These are phyloP conservation scores for Podospora conica DNA, from an alignment of 495 filamentous ascomycete species.

Conservation along the genomic window DNA sequence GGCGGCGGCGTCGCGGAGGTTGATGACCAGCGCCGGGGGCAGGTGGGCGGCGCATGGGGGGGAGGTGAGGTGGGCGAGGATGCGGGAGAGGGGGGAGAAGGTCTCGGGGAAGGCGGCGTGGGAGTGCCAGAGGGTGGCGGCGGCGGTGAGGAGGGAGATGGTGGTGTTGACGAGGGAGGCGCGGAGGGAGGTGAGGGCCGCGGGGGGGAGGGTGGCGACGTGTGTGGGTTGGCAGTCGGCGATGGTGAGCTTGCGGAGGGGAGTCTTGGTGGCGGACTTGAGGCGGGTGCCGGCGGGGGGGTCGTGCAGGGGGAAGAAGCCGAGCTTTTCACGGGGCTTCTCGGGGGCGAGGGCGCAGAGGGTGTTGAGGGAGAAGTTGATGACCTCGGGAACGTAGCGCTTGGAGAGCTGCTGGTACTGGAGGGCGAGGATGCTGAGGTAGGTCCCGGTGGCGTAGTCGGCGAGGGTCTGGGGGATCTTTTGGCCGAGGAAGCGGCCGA, in stretches of 20 bases:
- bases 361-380: constrained; percentile 73
- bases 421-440: constrained; percentile 65
- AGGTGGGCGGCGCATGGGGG: constrained; percentile 48
- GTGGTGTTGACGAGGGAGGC: constrained; percentile 52
- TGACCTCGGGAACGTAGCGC: constrained; percentile 80
- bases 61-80: constrained; percentile 49
- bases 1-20: constrained; percentile 34
- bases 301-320: constrained; percentile 58
- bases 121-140: constrained; percentile 57
- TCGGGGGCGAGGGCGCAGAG: constrained; percentile 60
- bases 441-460: constrained; percentile 70
- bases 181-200: constrained; percentile 40
- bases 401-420: constrained; percentile 77
- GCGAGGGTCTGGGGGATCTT: constrained; percentile 55
- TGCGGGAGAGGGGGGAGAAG: constrained; percentile 52
- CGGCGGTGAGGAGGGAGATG: constrained; percentile 51
- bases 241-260: constrained; percentile 38
- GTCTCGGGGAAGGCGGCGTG: constrained; percentile 69
- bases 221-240: constrained; percentile 45
- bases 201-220: constrained; percentile 14
- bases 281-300: constrained; percentile 50
- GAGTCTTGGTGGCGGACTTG: constrained; percentile 25
- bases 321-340: constrained; percentile 38
- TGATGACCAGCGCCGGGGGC: constrained; percentile 32
- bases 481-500: constrained; percentile 77